These are phyloP conservation scores for Trichoderma guizhouense DNA, from an alignment of 2,329 filamentous ascomycete species.

Conservation along the genomic window DNA sequence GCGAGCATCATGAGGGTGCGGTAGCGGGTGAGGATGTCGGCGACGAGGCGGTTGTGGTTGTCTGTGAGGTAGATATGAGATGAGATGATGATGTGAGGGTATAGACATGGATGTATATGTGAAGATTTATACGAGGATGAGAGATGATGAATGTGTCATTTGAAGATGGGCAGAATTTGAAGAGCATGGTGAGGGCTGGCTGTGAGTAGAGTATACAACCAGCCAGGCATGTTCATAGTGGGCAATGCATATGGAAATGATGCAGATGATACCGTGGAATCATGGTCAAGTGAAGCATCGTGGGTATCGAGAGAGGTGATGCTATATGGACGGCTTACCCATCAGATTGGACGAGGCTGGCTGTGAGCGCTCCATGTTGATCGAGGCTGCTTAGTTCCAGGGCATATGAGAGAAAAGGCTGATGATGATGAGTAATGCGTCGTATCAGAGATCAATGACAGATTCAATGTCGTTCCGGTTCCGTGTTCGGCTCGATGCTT, in stretches of 20 bases:
- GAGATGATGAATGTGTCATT: neutral
- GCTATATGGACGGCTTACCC: conserved; percentile 27
- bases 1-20: conserved; percentile 43
- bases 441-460: neutral
- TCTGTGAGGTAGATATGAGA: conserved; percentile 28
- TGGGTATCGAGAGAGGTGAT: neutral
- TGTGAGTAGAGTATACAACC: neutral
- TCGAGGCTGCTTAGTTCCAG: neutral
- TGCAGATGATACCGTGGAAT: neutral
- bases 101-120: neutral
- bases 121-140: neutral
- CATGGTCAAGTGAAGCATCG: neutral
- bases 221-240: neutral
- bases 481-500: neutral
- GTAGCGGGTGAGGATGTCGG: conserved; percentile 43
- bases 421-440: neutral
- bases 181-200: neutral
- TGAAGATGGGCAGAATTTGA: neutral
- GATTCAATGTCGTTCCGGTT: neutral
- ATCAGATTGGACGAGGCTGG: conserved; percentile 34
- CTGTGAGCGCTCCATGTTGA: conserved; percentile 34
- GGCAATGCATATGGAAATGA: neutral
- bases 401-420: neutral
- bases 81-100: neutral
- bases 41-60: conserved; percentile 44